These are phyloP conservation scores for Typha latifolia DNA, from an alignment of 176 grass and related monocot genomes.

Conservation along the genomic window DNA sequence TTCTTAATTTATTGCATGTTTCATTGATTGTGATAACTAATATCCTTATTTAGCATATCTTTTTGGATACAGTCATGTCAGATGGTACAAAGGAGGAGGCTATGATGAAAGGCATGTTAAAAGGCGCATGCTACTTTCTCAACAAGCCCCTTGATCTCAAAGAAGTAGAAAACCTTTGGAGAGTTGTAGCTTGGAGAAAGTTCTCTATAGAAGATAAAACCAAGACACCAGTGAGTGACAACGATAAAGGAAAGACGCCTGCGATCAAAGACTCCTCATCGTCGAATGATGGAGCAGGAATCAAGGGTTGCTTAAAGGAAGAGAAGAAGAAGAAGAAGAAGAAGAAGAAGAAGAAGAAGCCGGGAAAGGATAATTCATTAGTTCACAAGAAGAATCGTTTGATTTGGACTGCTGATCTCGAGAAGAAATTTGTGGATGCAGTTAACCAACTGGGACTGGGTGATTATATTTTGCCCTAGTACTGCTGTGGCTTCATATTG, in stretches of 20 bases:
- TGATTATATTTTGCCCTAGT: not conserved
- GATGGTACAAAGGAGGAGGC: not conserved
- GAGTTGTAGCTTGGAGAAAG: not conserved
- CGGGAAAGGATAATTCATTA: not conserved
- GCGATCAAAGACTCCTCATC: not conserved
- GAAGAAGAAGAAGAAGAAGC: not conserved
- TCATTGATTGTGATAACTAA: not conserved
- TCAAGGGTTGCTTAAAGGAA: not conserved
- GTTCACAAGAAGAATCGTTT: not conserved
- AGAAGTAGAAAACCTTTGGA: not conserved
- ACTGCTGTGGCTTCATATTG: not conserved
- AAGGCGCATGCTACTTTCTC: slow-evolving; percentile 8
- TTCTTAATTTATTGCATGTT: not conserved
- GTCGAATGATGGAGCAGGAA: not conserved
- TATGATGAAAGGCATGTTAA: not conserved
- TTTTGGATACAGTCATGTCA: slow-evolving; percentile 2
- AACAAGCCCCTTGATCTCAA: not conserved
- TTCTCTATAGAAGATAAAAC: not conserved
- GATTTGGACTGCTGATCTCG: slow-evolving; percentile 3
- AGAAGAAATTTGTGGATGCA: not conserved
- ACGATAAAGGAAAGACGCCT: not conserved
- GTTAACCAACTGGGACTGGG: not conserved
- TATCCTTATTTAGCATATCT: not conserved
- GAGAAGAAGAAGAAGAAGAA: not conserved
- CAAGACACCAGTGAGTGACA: not conserved